Conservation (phyloP, 1,139 yeast species). For the Candida neerlandica region DNA sequence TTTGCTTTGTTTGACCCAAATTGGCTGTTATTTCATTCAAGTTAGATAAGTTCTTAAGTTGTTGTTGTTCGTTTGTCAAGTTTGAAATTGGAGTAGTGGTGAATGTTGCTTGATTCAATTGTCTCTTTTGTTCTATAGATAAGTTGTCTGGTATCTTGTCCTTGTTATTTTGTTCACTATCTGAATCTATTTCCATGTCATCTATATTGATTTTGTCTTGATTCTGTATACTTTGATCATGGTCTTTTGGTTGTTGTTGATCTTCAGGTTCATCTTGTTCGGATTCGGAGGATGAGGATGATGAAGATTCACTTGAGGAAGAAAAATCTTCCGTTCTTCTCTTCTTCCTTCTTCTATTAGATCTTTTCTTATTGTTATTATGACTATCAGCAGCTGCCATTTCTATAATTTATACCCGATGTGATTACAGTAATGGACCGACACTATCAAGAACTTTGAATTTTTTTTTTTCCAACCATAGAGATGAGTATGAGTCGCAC, state of each 20-base stretch:
- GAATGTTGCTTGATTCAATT: constrained; percentile 29
- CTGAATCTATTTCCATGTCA: constrained; percentile 41
- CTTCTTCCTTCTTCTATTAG: constrained; percentile 63
- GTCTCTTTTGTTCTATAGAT: constrained; percentile 25
- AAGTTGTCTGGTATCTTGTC: constrained; percentile 21
- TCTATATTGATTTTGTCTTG: constrained; percentile 33
- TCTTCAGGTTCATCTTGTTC: constrained; percentile 14
- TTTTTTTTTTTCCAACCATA: neutral
- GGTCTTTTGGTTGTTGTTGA: constrained; percentile 1
- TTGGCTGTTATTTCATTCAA: constrained; percentile 26
- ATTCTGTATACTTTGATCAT: neutral
- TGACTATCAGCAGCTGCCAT: constrained; percentile 7
- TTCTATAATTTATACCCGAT: neutral
- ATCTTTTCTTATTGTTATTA: constrained; percentile 12
- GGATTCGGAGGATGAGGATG: constrained; percentile 29
- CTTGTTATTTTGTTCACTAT: constrained; percentile 30
- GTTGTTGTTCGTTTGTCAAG: constrained; percentile 18
- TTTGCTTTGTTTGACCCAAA: constrained; percentile 34
- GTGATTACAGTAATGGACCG: neutral
- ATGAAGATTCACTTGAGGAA: constrained; percentile 49
- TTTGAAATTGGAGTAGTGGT: constrained; percentile 27
- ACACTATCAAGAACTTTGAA: neutral
- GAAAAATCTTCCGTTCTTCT: constrained; percentile 73
- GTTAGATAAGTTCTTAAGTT: constrained; percentile 20
- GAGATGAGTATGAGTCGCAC: neutral